These are phyloP conservation scores for Colletotrichum scovillei DNA, from an alignment of 2,329 filamentous ascomycete genomes.

Conservation along the genomic window DNA sequence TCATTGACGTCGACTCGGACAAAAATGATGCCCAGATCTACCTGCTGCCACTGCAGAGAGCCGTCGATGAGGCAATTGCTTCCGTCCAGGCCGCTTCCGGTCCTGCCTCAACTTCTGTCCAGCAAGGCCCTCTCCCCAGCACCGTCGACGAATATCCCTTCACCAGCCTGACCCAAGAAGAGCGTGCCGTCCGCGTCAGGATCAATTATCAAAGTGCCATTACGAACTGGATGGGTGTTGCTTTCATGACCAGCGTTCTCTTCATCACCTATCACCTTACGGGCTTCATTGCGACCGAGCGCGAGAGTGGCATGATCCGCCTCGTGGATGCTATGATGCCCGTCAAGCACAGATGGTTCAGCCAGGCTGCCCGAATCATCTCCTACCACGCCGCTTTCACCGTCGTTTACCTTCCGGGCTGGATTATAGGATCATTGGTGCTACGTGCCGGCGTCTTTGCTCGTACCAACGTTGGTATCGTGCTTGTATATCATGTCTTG, in stretches of 20 bases:
- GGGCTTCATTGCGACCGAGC: constrained; percentile 85
- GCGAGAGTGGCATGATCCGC: constrained; percentile 88
- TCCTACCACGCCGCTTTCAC: constrained; percentile 86
- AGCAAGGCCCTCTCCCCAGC: constrained; percentile 49
- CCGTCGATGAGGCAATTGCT: constrained; percentile 80
- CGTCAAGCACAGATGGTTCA: constrained; percentile 77
- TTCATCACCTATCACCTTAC: constrained; percentile 89
- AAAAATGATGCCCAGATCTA: constrained; percentile 84
- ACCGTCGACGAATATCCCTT: constrained; percentile 78
- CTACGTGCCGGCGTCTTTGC: constrained; percentile 73
- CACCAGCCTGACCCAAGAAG: constrained; percentile 75
- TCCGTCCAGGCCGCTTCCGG: constrained; percentile 53
- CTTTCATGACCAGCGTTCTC: constrained; percentile 82
- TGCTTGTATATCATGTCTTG: constrained; percentile 80
- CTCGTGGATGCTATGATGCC: constrained; percentile 94
- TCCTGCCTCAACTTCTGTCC: not conserved
- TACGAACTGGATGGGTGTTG: constrained; percentile 80
- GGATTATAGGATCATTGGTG: constrained; percentile 80
- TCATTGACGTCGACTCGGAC: constrained; percentile 71
- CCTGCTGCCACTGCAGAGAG: constrained; percentile 80
- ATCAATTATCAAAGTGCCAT: constrained; percentile 78
- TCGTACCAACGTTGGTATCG: constrained; percentile 71
- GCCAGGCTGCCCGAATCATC: constrained; percentile 80
- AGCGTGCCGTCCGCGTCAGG: constrained; percentile 75
- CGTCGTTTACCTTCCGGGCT: constrained; percentile 82